Base-by-base conservation (phyloP, 2,329 filamentous ascomycete species). In the Zasmidium cellare region DNA sequence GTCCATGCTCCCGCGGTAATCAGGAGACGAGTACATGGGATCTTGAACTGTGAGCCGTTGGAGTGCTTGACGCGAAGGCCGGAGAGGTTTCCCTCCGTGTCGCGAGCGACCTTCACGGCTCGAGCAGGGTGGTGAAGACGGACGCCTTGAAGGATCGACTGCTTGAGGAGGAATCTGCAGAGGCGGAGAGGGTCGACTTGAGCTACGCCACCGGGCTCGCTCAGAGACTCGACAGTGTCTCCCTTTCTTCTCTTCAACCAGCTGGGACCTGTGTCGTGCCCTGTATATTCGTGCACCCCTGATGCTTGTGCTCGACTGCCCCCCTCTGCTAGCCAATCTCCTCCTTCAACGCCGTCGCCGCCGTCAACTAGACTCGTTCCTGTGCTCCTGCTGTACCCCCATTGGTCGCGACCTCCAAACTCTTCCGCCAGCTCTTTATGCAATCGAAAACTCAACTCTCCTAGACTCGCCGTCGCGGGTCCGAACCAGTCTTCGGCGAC, bases 1-100 rank as follows among this genome's bases (percentile, higher is more conserved):
- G 88, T 88, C 90, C 90, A 93, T 2, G 85, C 82, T 2, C 90
- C 90, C 0, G 88, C 83, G 0, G 87, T 76, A 59, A 93, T 80
- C 16, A 92, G 75, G 22, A 93, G 71, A 11, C 83, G 82, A 0
- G 82, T 84, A 67, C 88, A 90, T 0, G 86, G 80, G 2, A 92
- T 68, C 46, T 60, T 61, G 24, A 60, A 41, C 16, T 81, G 79
- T 7, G 72, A 73, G 14, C 77, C 77, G 3, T 76, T 75, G 1
- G 75, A 74, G 56, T 79, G 76, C 9, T 77, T 66, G 2, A 89
- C 76, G 23, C 77, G 74, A 14, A 90, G 72, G 28, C 78, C 79
- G 1, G 78, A 79, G 51, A 90, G 70, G 51, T 79, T 71, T 35
- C 79, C 80, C 1, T 77, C 72, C 9, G 74, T 67, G 57, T 88